These are phyloP conservation scores for Hymenoscyphus fraxineus DNA, from an alignment of 2,329 filamentous ascomycete species.

Conservation along the genomic window DNA sequence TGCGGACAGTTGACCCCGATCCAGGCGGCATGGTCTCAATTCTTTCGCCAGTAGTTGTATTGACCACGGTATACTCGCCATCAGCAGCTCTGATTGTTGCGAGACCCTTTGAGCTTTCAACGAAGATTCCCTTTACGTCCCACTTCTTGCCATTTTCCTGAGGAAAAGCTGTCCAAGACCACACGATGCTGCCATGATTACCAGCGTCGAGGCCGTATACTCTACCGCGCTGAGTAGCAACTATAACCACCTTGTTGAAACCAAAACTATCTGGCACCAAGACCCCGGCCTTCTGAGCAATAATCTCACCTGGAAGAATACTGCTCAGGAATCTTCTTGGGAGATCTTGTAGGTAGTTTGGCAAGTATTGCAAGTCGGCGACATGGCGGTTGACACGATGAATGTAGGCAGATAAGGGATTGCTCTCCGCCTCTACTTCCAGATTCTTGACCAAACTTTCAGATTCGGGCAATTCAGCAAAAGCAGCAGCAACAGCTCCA, in stretches of 20 bases:
- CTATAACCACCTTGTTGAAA: slow-evolving; percentile 78
- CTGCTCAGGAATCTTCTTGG: slow-evolving; percentile 65
- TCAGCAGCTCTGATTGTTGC: slow-evolving; percentile 37
- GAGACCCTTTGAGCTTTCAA: slow-evolving; percentile 52
- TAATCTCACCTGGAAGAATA: slow-evolving; percentile 50
- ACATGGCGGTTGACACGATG: slow-evolving; percentile 82
- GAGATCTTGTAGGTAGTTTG: slow-evolving; percentile 66
- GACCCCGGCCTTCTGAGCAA: slow-evolving; percentile 41
- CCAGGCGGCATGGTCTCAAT: slow-evolving; percentile 43
- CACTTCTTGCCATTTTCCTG: slow-evolving; percentile 54
- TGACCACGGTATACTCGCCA: slow-evolving; percentile 59
- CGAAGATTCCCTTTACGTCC: slow-evolving; percentile 64
- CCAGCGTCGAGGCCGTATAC: slow-evolving; percentile 77
- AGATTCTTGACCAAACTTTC: slow-evolving; percentile 76
- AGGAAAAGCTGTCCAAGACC: slow-evolving; percentile 65
- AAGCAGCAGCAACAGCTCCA: slow-evolving; percentile 74
- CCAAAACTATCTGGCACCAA: slow-evolving; percentile 74
- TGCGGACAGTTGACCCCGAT: slow-evolving; percentile 40
- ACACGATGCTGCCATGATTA: slow-evolving; percentile 68
- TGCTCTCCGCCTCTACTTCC: slow-evolving; percentile 82
- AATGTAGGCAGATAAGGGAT: slow-evolving; percentile 74
- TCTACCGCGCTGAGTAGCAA: slow-evolving; percentile 75
- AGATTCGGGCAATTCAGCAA: slow-evolving; percentile 70
- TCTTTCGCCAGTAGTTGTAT: slow-evolving; percentile 48
- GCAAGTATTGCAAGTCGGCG: slow-evolving; percentile 72